A percentile compares a stretch with the other conserved stretches of the same genome.
These are phyloP conservation scores for Grosmannia clavigera DNA, from an alignment of 2,329 filamentous ascomycete genomes.

Conservation along the genomic window DNA sequence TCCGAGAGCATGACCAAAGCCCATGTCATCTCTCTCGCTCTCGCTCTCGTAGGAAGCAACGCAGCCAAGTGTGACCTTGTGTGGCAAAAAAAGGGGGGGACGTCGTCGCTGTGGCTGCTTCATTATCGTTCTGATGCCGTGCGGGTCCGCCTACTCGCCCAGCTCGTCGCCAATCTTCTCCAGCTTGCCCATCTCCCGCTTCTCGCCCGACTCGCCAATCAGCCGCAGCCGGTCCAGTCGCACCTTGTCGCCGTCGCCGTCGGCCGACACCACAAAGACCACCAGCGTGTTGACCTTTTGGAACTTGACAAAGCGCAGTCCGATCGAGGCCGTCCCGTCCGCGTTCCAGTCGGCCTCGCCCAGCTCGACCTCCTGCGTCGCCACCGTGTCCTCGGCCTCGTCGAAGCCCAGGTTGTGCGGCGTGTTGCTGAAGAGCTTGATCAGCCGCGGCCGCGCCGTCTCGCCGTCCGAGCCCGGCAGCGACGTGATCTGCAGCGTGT, in stretches of 20 bases:
- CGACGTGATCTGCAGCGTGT: conserved; percentile 77
- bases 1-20: too few species aligned
- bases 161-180: conserved; percentile 81
- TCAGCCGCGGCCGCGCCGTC: conserved; percentile 61
- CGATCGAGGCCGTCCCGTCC: conserved; percentile 59
- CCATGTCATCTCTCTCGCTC: too few species aligned
- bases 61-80: too few species aligned
- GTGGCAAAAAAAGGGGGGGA: too few species aligned
- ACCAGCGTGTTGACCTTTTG: conserved; percentile 83
- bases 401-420: conserved; percentile 88
- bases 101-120: not conserved
- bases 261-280: conserved; percentile 78
- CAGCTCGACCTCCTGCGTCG: conserved; percentile 70
- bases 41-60: too few species aligned
- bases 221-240: conserved; percentile 68
- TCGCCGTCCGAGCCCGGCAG: conserved; percentile 62
- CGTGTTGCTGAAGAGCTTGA: conserved; percentile 80
- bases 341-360: conserved; percentile 68
- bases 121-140: not conserved
- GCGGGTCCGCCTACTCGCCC: conserved; percentile 33
- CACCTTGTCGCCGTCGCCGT: conserved; percentile 72
- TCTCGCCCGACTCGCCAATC: conserved; percentile 82
- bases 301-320: conserved; percentile 89
- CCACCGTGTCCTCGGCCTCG: conserved; percentile 76
- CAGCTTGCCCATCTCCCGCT: conserved; percentile 84